phyloP scores from a whole-genome alignment of 805 yeast species.

The Sporopachydermia quercuum region DNA sequence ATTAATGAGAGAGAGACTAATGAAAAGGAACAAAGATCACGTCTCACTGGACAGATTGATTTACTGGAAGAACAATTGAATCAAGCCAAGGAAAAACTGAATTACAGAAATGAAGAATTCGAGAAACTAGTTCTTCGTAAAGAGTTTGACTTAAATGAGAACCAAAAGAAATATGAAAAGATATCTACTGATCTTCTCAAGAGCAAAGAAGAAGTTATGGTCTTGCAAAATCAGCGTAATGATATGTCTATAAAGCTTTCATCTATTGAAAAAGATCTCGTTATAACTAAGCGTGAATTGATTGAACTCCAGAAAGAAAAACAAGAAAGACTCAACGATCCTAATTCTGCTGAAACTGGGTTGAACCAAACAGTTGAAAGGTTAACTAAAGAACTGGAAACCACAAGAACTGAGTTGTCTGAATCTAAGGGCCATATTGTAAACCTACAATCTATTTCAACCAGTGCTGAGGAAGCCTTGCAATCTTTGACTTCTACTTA shows the following conservation, averaged over 20 bases:
- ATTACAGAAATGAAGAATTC: constrained; percentile 35
- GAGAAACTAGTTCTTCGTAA: constrained; percentile 34
- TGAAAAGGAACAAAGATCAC: constrained; percentile 31
- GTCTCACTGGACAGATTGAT: constrained; percentile 34
- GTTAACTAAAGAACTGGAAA: constrained; percentile 26
- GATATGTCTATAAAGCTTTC: constrained; percentile 18
- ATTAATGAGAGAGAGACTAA: constrained; percentile 46
- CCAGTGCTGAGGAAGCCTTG: constrained; percentile 53
- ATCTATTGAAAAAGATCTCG: constrained; percentile 14
- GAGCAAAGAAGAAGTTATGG: constrained; percentile 26
- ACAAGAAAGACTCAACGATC: constrained; percentile 12
- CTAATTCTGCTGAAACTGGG: constrained; percentile 14
- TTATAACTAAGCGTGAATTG: constrained; percentile 16
- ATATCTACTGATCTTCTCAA: constrained; percentile 27
- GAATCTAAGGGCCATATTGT: constrained; percentile 40
- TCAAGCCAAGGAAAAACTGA: constrained; percentile 29
- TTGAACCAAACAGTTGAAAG: constrained; percentile 18
- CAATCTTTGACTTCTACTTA: constrained; percentile 37
- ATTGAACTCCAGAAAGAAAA: constrained; percentile 14
- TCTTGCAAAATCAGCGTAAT: constrained; percentile 26
- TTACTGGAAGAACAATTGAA: constrained; percentile 33
- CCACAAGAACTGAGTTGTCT: constrained; percentile 37
- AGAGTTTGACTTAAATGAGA: constrained; percentile 40
- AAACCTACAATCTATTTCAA: constrained; percentile 49
- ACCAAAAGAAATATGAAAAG: constrained; percentile 46